Percentiles rank a stretch among this genome's conserved stretches.
phyloP scores from a whole-genome alignment of 1,139 yeast genomes.

The Geotrichum carabidarum region DNA sequence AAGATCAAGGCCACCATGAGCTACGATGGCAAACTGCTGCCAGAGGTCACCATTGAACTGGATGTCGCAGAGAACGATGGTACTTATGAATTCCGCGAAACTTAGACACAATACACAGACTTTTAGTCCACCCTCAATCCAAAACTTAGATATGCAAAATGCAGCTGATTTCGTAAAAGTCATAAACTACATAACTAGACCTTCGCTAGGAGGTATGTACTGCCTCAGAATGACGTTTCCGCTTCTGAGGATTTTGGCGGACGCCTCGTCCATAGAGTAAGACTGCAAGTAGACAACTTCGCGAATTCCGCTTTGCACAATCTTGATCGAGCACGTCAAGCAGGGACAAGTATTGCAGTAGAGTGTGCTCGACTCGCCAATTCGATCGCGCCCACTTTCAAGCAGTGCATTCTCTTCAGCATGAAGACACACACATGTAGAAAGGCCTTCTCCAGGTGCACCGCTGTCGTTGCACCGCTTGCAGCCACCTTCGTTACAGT shows the following conservation, averaged over 20 bases:
- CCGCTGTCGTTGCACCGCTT: slow-evolving; percentile 58
- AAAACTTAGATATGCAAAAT: neutral
- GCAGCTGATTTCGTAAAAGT: neutral
- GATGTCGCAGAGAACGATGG: slow-evolving; percentile 70
- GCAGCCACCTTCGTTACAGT: slow-evolving; percentile 96
- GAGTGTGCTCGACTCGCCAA: slow-evolving; percentile 56
- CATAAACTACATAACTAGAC: slow-evolving; percentile 6
- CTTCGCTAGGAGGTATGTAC: slow-evolving; percentile 30
- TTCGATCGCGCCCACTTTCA: slow-evolving; percentile 89
- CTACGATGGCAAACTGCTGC: slow-evolving; percentile 52
- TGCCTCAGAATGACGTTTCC: slow-evolving; percentile 76
- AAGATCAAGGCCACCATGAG: slow-evolving; percentile 56
- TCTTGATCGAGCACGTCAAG: slow-evolving; percentile 88
- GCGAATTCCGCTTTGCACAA: slow-evolving; percentile 83
- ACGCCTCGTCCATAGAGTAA: slow-evolving; percentile 80
- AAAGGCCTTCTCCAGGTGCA: slow-evolving; percentile 61
- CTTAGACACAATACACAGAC: slow-evolving; percentile 1
- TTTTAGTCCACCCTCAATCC: no score
- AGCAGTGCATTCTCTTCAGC: slow-evolving; percentile 95
- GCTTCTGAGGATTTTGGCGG: slow-evolving; percentile 62
- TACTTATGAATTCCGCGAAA: slow-evolving; percentile 60
- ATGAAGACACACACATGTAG: slow-evolving; percentile 87
- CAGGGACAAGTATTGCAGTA: slow-evolving; percentile 98
- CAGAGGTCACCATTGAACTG: slow-evolving; percentile 47
- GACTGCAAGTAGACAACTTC: slow-evolving; percentile 94